Conservation (phyloP, 768 basidiomycete species). For the Pisolithus tinctorius region DNA sequence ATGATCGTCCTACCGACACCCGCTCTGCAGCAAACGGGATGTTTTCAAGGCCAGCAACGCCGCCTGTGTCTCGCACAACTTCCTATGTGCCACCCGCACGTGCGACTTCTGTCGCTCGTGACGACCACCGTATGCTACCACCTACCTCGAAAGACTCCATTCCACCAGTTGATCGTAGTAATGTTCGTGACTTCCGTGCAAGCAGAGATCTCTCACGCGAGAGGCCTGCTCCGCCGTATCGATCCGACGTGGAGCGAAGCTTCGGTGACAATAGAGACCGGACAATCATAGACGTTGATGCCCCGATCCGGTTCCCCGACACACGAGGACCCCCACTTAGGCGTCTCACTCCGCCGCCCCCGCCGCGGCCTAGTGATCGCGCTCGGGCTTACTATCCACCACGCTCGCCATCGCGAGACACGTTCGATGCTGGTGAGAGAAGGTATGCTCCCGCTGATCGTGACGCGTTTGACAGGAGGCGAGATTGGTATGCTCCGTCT, state of each 20-base stretch:
- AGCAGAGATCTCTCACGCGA: constrained; percentile 31
- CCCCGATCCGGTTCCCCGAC: constrained; percentile 31
- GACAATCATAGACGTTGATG: constrained; percentile 30
- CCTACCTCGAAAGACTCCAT: constrained; percentile 16
- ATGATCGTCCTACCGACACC: constrained; percentile 12
- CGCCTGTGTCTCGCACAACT: constrained; percentile 5
- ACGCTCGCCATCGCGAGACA: constrained; percentile 24
- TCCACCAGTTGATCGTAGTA: constrained; percentile 5
- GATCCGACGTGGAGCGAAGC: constrained; percentile 33
- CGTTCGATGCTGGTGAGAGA: constrained; percentile 31
- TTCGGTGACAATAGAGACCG: constrained; percentile 32
- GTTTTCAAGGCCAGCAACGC: constrained; percentile 13
- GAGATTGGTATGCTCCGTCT: constrained; percentile 18
- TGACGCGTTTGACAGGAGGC: constrained; percentile 26
- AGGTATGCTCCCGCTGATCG: constrained; percentile 25
- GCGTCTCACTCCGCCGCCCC: constrained; percentile 31
- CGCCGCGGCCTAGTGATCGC: constrained; percentile 31
- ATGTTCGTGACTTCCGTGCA: constrained; percentile 24
- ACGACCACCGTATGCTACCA: constrained; percentile 27
- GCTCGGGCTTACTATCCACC: constrained; percentile 26
- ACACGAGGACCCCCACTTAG: constrained; percentile 17
- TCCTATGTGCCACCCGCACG: constrained; percentile 11
- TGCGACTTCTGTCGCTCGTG: constrained; percentile 25
- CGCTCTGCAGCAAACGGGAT: constrained; percentile 10
- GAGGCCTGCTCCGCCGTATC: constrained; percentile 28